Conservation (phyloP, 2,329 filamentous ascomycete species). For the Calonectria pseudoturangicola region DNA sequence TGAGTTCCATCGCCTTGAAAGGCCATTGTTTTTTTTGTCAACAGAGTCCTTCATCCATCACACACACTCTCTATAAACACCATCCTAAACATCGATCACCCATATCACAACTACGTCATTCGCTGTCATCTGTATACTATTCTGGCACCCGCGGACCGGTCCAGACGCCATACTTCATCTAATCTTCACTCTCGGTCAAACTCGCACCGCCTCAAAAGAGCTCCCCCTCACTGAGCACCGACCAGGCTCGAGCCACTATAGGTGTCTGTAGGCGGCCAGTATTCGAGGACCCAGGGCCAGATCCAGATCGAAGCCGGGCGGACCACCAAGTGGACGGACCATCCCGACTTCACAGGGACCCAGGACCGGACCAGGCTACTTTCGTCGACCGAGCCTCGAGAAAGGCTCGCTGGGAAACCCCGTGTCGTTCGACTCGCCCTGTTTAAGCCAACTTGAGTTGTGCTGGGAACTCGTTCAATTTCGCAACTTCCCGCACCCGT, state of each 20-base stretch:
- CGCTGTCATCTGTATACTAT: conserved; percentile 18
- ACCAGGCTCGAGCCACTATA: conserved; percentile 48
- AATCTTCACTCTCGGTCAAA: conserved; percentile 43
- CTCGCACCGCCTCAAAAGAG: conserved; percentile 36
- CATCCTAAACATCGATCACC: neutral
- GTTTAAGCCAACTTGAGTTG: conserved; percentile 10
- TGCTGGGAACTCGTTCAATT: conserved; percentile 24
- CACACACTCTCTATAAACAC: neutral
- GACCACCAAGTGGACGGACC: conserved; percentile 50
- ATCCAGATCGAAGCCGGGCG: conserved; percentile 54
- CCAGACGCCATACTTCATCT: conserved; percentile 25
- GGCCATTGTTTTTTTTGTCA: neutral
- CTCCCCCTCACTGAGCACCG: conserved; percentile 41
- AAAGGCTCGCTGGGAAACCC: conserved; percentile 38
- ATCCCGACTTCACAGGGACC: conserved; percentile 45
- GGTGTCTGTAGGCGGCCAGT: conserved; percentile 42
- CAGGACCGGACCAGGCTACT: conserved; percentile 48
- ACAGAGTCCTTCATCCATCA: neutral
- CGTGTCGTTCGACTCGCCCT: conserved; percentile 52
- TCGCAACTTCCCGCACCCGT: neutral
- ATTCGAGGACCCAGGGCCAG: conserved; percentile 45
- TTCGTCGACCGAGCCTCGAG: conserved; percentile 52
- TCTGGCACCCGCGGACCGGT: conserved; percentile 15
- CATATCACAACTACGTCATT: conserved; percentile 11
- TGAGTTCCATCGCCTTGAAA: conserved; percentile 23